These are phyloP conservation scores for Ascochyta clinopodiicola DNA, from an alignment of 2,329 filamentous ascomycete genomes.

Conservation along the genomic window DNA sequence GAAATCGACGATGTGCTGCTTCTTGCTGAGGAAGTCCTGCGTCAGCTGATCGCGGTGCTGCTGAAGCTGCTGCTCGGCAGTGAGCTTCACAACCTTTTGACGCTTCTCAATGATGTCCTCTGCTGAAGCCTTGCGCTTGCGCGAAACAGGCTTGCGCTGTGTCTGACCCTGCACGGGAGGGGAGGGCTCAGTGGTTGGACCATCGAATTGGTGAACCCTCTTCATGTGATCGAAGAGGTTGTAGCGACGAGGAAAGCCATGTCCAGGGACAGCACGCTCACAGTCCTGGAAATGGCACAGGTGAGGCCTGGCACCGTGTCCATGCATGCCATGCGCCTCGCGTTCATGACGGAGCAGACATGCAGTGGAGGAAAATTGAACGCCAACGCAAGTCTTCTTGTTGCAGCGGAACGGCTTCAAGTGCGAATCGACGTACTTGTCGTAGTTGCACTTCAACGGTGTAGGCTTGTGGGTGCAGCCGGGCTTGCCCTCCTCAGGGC, in stretches of 20 bases:
- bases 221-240: constrained; percentile 98
- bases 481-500: constrained; percentile 77
- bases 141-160: constrained; percentile 35
- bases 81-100: constrained; percentile 39
- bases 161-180: constrained; percentile 35
- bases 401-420: constrained; percentile 97
- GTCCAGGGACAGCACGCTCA: constrained; percentile 79
- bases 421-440: constrained; percentile 98
- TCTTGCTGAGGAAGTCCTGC: constrained; percentile 43
- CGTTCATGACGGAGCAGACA: constrained; percentile 94
- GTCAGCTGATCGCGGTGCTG: constrained; percentile 40
- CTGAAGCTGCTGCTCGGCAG: constrained; percentile 44
- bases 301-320: constrained; percentile 90
- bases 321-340: constrained; percentile 94
- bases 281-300: constrained; percentile 88
- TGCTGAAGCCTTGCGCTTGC: constrained; percentile 45
- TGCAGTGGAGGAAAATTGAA: constrained; percentile 92
- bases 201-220: constrained; percentile 76
- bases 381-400: constrained; percentile 79
- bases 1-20: constrained; percentile 44
- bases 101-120: constrained; percentile 45
- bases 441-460: constrained; percentile 98
- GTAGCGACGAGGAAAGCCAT: constrained; percentile 94
- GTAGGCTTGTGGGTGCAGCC: constrained; percentile 90
- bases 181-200: constrained; percentile 42